These are phyloP conservation scores for Metschnikowia noctiluminum DNA, from an alignment of 805 yeast species.

Conservation along the genomic window DNA sequence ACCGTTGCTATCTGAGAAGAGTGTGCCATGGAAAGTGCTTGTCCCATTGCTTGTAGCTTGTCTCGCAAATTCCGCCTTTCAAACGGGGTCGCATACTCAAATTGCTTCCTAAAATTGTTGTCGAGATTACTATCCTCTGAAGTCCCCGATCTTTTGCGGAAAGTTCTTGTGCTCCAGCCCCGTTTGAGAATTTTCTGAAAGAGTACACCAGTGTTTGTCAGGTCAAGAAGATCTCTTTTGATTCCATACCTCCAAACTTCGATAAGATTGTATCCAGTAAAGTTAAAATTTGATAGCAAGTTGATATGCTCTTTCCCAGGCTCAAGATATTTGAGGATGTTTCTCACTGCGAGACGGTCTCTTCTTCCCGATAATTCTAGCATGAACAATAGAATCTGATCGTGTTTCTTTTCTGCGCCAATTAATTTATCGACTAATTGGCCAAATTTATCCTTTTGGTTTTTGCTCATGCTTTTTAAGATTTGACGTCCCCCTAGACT, in stretches of 20 bases:
- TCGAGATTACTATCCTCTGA: neutral
- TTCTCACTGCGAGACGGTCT: constrained; percentile 1
- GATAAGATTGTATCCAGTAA: constrained; percentile 13
- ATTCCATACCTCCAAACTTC: constrained; percentile 16
- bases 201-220: constrained; percentile 6
- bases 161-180: constrained; percentile 11
- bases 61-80: constrained; percentile 26
- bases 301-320: neutral
- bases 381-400: neutral
- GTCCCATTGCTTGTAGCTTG: constrained; percentile 28
- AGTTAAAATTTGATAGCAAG: neutral
- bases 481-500: constrained; percentile 2
- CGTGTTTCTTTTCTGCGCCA: neutral
- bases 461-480: constrained; percentile 4
- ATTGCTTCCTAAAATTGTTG: constrained; percentile 16
- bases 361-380: constrained; percentile 6
- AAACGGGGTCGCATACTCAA: constrained; percentile 12
- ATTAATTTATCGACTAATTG: neutral
- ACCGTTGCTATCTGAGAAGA: constrained; percentile 16
- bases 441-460: neutral
- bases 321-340: neutral
- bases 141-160: constrained; percentile 3
- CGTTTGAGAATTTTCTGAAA: constrained; percentile 14
- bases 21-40: constrained; percentile 24
- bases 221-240: constrained; percentile 11